Percentiles rank a stretch among this genome's conserved stretches.
Conservation (phyloP, 2,329 filamentous ascomycete species). For the Chalara sp. region DNA sequence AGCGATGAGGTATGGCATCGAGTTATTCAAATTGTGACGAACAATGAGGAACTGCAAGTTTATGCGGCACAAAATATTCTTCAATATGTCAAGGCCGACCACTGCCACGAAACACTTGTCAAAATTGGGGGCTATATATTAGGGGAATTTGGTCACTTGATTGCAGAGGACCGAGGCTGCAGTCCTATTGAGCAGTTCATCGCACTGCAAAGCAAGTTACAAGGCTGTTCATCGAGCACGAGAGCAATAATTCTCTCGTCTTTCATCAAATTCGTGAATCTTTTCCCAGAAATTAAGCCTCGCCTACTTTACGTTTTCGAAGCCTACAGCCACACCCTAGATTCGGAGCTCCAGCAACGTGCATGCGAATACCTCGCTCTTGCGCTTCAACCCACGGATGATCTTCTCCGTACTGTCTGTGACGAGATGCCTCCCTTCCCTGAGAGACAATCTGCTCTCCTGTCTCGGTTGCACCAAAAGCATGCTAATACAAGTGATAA, state of each 20-base stretch:
- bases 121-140: constrained; percentile 97
- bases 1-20: constrained; percentile 99
- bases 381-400: constrained; percentile 79
- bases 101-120: constrained; percentile 93
- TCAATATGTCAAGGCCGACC: constrained; percentile 84
- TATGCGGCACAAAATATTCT: constrained; percentile 93
- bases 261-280: constrained; percentile 95
- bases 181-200: constrained; percentile 97
- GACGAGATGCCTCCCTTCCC: constrained; percentile 99
- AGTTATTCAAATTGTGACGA: constrained; percentile 97
- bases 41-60: constrained; percentile 96
- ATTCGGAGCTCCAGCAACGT: constrained; percentile 91
- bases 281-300: constrained; percentile 97
- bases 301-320: constrained; percentile 87
- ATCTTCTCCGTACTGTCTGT: constrained; percentile 85
- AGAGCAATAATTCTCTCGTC: constrained; percentile 90
- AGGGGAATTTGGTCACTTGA: constrained; percentile 93
- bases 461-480: constrained; percentile 91
- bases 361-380: constrained; percentile 91
- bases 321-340: constrained; percentile 87
- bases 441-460: constrained; percentile 81
- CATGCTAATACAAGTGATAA: constrained; percentile 90
- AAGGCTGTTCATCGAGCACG: constrained; percentile 80
- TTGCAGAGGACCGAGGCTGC: constrained; percentile 85
- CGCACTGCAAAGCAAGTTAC: constrained; percentile 84